These are phyloP conservation scores for Talaromyces albobiverticillius DNA, from an alignment of 2,329 filamentous ascomycete species.

Conservation along the genomic window DNA sequence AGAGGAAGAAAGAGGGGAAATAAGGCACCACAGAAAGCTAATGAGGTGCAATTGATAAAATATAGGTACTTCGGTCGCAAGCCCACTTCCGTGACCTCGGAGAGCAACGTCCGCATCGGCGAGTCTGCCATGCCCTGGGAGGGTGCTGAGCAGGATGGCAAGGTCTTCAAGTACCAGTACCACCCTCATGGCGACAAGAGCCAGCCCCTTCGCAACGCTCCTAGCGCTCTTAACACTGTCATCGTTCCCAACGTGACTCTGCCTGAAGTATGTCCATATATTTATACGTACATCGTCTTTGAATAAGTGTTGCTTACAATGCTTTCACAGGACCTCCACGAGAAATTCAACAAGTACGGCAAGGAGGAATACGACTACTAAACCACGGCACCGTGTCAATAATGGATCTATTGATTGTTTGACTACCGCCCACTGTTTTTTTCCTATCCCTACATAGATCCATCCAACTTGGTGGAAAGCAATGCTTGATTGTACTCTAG, in stretches of 20 bases:
- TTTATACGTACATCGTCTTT: background rate
- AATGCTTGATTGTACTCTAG: constrained; percentile 12
- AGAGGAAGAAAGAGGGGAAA: background rate
- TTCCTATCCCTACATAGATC: background rate
- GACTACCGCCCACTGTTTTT: background rate
- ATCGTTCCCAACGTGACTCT: constrained; percentile 91
- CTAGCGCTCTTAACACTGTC: constrained; percentile 91
- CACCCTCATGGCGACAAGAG: constrained; percentile 79
- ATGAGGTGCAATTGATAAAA: background rate
- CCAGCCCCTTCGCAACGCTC: constrained; percentile 78
- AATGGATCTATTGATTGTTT: background rate
- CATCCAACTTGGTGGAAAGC: background rate
- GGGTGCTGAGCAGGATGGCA: constrained; percentile 60
- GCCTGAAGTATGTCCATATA: constrained; percentile 65
- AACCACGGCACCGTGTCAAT: background rate
- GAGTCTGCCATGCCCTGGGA: constrained; percentile 90
- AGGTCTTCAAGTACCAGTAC: constrained; percentile 71
- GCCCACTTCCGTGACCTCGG: constrained; percentile 80
- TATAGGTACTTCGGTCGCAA: constrained; percentile 64
- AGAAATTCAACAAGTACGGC: constrained; percentile 99
- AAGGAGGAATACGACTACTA: constrained; percentile 74
- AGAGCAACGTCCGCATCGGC: constrained; percentile 71
- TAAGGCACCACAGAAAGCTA: background rate
- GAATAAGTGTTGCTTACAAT: background rate
- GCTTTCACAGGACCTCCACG: constrained; percentile 71